These are phyloP conservation scores for Diospyros kaki DNA, from an alignment of 148 eudicot genomes.

Conservation along the genomic window DNA sequence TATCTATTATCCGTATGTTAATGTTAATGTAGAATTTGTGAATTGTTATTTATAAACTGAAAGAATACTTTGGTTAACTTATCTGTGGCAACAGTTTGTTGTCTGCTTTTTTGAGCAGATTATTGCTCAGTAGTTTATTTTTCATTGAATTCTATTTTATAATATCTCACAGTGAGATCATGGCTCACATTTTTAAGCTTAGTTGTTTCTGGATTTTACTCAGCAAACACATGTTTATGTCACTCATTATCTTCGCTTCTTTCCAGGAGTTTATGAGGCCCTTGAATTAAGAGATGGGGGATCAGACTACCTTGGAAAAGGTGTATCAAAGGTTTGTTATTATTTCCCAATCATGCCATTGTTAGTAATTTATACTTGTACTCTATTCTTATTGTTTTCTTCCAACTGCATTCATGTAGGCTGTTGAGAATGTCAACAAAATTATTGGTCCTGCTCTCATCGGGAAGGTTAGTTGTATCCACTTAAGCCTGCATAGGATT, in stretches of 20 bases:
- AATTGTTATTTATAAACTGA: no score
- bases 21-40: no score
- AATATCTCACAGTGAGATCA: neutral
- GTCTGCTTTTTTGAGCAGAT: neutral
- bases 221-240: neutral
- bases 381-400: slow-evolving; percentile 17
- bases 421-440: slow-evolving; percentile 79
- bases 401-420: slow-evolving; percentile 37
- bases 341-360: neutral
- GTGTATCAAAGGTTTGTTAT: slow-evolving; percentile 77
- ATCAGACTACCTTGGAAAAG: slow-evolving; percentile 86
- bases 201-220: slow-evolving; percentile 4
- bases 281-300: slow-evolving; percentile 97
- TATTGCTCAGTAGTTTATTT: neutral
- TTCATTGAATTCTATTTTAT: neutral
- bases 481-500: neutral
- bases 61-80: neutral
- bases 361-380: neutral
- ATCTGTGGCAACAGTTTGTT: neutral
- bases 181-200: neutral
- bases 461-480: slow-evolving; percentile 67
- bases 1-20: no score
- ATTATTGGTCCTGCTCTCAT: slow-evolving; percentile 86
- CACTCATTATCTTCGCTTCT: slow-evolving; percentile 13
- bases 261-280: slow-evolving; percentile 86